A percentile compares a stretch with the other conserved stretches of the same genome.
These are phyloP conservation scores for Metschnikowia borealis DNA, from an alignment of 805 yeast genomes.

Conservation along the genomic window DNA sequence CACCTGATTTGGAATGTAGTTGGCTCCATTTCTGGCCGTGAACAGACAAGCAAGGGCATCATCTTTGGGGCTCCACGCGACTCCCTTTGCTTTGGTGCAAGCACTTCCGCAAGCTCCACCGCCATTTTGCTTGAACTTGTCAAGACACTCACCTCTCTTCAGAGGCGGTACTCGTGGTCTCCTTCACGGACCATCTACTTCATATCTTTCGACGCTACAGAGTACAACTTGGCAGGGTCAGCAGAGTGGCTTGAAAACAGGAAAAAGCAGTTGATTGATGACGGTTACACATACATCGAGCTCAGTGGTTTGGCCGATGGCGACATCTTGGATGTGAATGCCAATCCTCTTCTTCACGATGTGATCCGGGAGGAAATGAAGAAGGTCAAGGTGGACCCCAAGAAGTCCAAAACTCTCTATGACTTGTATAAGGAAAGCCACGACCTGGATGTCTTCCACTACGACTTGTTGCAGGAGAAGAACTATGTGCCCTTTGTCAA, in stretches of 20 bases:
- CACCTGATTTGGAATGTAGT: slow-evolving; percentile 78
- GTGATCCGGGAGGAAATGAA: slow-evolving; percentile 43
- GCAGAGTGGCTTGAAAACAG: slow-evolving; percentile 67
- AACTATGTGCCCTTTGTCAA: slow-evolving; percentile 68
- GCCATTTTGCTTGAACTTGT: slow-evolving; percentile 67
- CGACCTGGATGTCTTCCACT: slow-evolving; percentile 24
- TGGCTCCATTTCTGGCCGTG: slow-evolving; percentile 75
- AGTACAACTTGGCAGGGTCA: slow-evolving; percentile 81
- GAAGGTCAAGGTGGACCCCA: slow-evolving; percentile 16
- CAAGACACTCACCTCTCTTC: slow-evolving; percentile 61
- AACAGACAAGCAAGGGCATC: slow-evolving; percentile 68
- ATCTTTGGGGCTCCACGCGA: slow-evolving; percentile 84
- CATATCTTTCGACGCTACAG: slow-evolving; percentile 77
- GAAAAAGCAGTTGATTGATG: slow-evolving; percentile 49
- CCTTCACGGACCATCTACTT: slow-evolving; percentile 82
- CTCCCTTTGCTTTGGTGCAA: slow-evolving; percentile 70
- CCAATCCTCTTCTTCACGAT: slow-evolving; percentile 62
- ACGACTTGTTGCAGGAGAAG: slow-evolving; percentile 42
- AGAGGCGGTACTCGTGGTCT: slow-evolving; percentile 65
- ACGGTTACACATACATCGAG: slow-evolving; percentile 70
- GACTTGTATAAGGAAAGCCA: slow-evolving; percentile 26
- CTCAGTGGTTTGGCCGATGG: slow-evolving; percentile 62
- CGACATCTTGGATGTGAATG: slow-evolving; percentile 47
- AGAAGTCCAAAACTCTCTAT: slow-evolving; percentile 18
- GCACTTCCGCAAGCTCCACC: slow-evolving; percentile 70